Base-by-base conservation (phyloP, 805 yeast species). In the Kuraishia molischiana region DNA sequence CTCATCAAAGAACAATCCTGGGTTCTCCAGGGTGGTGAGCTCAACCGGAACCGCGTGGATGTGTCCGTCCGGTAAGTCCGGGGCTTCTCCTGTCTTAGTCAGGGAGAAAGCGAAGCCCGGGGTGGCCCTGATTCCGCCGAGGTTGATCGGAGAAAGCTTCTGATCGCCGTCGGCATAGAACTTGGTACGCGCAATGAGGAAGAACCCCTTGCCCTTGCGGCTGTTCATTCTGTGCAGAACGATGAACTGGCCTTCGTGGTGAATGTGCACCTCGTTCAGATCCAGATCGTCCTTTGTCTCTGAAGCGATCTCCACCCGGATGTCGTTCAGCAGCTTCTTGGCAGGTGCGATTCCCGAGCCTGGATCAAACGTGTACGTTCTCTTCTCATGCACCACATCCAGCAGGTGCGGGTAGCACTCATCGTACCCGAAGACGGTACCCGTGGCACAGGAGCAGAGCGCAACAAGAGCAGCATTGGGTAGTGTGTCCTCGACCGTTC, bases 381-480 rank as follows among this genome's bases (percentile, higher is more conserved):
- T 69, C 4, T 59, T 63, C 53, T 90, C 98, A 30, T 67, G 61
- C 14, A 90, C 98, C 31, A 90, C 79, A 52, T 89, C 81, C 33
- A 92, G 63, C 20, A 86, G 62, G 29, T 72, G 66, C 5, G 97
- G 97, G 56, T 81, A 92, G 37, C 90, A 74, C 59, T 90, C 97
- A 52, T 90, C 98, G 50, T 77, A 87, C 13, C 98, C 98, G 59
- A 84, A 79, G 1, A 86, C 94, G 1, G 96, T 81, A 3, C 98
- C 98, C 34, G 87, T 80, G 2, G 97, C 95, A 38, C 95, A 84
- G 1, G 94, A 77, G 50, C 97, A 89, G 54, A 90, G 74, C 0
- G 97, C 80, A 3, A 92, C 97, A 37, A 90, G 66, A 0, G 96
- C 98, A 3, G 97, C 97, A 50, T 83, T 90, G 8, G 97, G 95